Evolutionary conservation across 148 eudicot species (phyloP), one percentile per base, ranked within the genome.

Genomic region (Persicaria maculosa): DNA sequence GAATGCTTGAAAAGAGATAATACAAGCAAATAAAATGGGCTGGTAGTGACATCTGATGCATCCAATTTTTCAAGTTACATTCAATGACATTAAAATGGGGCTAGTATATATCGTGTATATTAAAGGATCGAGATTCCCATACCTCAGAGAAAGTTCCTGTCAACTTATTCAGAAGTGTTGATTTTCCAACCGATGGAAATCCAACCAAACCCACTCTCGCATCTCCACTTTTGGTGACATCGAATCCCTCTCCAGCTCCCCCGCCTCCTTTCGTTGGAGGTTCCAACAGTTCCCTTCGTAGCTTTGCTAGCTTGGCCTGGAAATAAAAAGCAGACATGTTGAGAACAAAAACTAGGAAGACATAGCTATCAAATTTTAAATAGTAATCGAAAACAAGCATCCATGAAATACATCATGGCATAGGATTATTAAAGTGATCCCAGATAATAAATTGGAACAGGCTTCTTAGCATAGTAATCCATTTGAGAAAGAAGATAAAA

Each of bases 81-180:
- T 9, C 44, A 61, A 61, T 61, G 36, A 9, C 68, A 61, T 61
- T 61, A 61, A 7, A 61, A 1, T 1, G 2, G 68, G 25, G 43
- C 68, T 61, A 61, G 44, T 9, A 61, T 57, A 57, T 57, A 15
- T 44, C 31, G 44, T 14, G 14, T 0, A 61, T 65, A 31, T 43
- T 4, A 40, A 40, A 65, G 47, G 46, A 65, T 40, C 40, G 17
- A 5, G 40, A 40, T 43, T 40, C 70, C 69, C 70, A 40, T 40
- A 96, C 99, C 99, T 96, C 99, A 2, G 99, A 96, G 81, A 96
- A 96, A 7, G 99, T 96, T 62, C 99, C 99, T 4, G 99, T 96
- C 78, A 96, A 74, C 81, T 92, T 96, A 80, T 96, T 96, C n/a
- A 96, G 81, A 48, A 96, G 85, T 3, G 99, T 96, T 61, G 99